Conservation (phyloP, 1,284 basidiomycete genomes). For the Apiotrichum akiyoshidainum region DNA sequence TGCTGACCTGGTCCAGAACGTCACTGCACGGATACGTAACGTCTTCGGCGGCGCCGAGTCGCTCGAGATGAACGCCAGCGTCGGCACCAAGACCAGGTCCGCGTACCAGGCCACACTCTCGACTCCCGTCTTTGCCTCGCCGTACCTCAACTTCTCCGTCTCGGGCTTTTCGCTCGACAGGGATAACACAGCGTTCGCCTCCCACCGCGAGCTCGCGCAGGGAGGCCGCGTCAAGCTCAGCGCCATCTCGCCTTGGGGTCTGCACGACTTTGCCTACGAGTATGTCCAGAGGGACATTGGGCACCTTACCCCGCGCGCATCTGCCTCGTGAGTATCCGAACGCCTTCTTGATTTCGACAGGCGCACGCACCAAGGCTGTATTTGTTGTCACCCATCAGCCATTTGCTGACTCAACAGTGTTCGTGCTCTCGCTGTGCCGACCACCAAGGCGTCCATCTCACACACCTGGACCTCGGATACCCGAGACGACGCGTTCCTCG, state of each 20-base stretch:
- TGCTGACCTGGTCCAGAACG: conserved; percentile 56
- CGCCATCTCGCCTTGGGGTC: conserved; percentile 54
- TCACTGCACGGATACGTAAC: conserved; percentile 77
- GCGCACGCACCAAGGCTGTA: background rate
- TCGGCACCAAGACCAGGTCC: conserved; percentile 83
- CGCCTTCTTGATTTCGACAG: background rate
- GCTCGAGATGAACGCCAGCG: conserved; percentile 75
- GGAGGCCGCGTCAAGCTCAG: conserved; percentile 49
- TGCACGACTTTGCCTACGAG: conserved; percentile 78
- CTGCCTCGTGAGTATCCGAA: conserved; percentile 62
- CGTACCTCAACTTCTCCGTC: conserved; percentile 41
- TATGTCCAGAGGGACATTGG: conserved; percentile 71
- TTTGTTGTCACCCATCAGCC: no score
- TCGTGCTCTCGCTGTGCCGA: conserved; percentile 72
- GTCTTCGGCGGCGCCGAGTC: conserved; percentile 88
- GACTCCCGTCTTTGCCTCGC: conserved; percentile 48
- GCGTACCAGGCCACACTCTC: conserved; percentile 59
- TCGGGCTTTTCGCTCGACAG: conserved; percentile 52
- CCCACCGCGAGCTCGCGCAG: conserved; percentile 51
- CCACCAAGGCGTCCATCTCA: conserved; percentile 77
- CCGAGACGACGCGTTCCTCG: conserved; percentile 67
- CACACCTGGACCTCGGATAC: conserved; percentile 77
- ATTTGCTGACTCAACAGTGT: conserved; percentile 57
- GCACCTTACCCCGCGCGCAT: conserved; percentile 68
- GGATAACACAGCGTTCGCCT: conserved; percentile 54